These are phyloP conservation scores for Tremella mesenterica DNA, from an alignment of 768 basidiomycete genomes.

Conservation along the genomic window DNA sequence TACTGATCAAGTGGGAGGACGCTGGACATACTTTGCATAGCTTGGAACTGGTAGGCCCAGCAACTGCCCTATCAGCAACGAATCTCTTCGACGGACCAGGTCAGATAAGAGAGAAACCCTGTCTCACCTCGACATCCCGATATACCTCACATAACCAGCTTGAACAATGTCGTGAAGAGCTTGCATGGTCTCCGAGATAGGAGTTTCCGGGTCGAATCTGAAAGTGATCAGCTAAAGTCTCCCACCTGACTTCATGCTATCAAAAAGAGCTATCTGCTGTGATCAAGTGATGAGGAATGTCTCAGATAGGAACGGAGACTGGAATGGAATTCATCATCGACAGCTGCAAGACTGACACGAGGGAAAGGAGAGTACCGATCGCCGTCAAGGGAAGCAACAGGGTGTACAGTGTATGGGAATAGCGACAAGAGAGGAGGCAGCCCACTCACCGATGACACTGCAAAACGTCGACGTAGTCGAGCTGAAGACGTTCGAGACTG, in stretches of 20 bases:
- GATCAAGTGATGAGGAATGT: no score
- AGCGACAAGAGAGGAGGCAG: background rate
- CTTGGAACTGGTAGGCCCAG: conserved; percentile 43
- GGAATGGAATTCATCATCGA: no score
- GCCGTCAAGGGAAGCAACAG: no score
- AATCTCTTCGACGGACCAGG: no score
- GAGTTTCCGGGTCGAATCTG: conserved; percentile 4
- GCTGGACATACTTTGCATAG: conserved; percentile 34
- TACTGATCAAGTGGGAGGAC: background rate
- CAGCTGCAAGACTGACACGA: no score
- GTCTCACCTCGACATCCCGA: conserved; percentile 39
- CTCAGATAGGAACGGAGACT: no score
- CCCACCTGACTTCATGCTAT: no score
- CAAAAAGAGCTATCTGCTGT: no score
- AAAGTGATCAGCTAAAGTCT: background rate
- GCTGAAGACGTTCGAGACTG: conserved; percentile 57
- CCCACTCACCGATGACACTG: conserved; percentile 50
- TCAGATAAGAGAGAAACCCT: no score
- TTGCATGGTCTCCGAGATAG: conserved; percentile 48
- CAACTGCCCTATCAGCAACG: no score
- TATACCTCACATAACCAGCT: conserved; percentile 55
- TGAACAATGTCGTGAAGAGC: conserved; percentile 62
- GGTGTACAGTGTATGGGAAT: no score
- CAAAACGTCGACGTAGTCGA: conserved; percentile 68
- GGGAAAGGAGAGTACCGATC: no score